phyloP scores from a whole-genome alignment of 805 yeast species.

The Candida railenensis region DNA sequence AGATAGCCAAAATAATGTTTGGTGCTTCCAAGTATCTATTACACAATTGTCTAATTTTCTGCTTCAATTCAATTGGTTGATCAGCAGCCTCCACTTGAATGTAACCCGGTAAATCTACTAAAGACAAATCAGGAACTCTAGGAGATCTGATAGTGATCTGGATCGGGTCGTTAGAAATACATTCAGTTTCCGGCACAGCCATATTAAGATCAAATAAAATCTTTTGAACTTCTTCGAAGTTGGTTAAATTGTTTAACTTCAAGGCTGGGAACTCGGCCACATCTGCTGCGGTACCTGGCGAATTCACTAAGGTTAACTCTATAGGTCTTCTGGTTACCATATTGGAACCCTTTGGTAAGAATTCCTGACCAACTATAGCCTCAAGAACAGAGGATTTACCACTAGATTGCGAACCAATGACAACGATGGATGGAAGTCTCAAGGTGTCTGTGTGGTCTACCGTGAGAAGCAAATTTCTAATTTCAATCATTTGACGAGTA shows the following conservation, averaged over 20 bases:
- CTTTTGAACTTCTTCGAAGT: slow-evolving; percentile 85
- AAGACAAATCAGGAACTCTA: slow-evolving; percentile 79
- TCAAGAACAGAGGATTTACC: slow-evolving; percentile 97
- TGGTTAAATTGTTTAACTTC: slow-evolving; percentile 76
- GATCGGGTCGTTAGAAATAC: slow-evolving; percentile 91
- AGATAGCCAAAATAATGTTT: slow-evolving; percentile 90
- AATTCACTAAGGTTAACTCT: slow-evolving; percentile 86
- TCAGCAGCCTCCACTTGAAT: slow-evolving; percentile 96
- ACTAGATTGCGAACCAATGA: slow-evolving; percentile 94
- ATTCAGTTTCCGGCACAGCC: slow-evolving; percentile 86
- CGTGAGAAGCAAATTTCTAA: slow-evolving; percentile 71
- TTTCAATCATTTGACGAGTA: slow-evolving; percentile 96
- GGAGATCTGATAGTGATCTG: slow-evolving; percentile 91
- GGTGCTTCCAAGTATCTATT: slow-evolving; percentile 86
- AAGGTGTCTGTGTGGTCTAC: slow-evolving; percentile 76
- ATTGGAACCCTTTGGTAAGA: slow-evolving; percentile 93
- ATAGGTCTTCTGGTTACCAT: slow-evolving; percentile 99
- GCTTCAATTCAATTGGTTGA: slow-evolving; percentile 83
- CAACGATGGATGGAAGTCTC: slow-evolving; percentile 91
- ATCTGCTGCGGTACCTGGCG: slow-evolving; percentile 78
- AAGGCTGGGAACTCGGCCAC: slow-evolving; percentile 93
- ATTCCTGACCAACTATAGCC: slow-evolving; percentile 96
- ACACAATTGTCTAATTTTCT: slow-evolving; percentile 76
- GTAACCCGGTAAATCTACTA: slow-evolving; percentile 96
- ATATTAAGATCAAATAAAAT: slow-evolving; percentile 84